phyloP scores from a whole-genome alignment of 129 eudicot genomes.

The Dittrichia graveolens region DNA sequence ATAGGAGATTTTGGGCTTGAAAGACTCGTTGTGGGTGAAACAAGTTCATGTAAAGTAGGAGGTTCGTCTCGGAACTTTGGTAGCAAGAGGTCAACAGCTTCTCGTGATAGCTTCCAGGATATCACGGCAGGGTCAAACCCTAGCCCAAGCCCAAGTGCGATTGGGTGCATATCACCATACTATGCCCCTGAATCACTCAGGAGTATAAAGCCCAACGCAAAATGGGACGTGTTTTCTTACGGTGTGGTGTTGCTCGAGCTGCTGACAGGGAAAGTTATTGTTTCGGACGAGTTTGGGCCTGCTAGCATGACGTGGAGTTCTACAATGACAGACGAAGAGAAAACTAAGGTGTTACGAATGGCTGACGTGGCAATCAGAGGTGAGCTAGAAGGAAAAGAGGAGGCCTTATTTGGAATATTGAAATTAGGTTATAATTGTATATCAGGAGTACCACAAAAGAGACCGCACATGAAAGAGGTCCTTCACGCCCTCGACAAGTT shows the following conservation, averaged over 20 bases:
- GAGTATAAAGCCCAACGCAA: constrained; percentile 71
- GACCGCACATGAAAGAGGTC: constrained; percentile 94
- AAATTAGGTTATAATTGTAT: constrained; percentile 75
- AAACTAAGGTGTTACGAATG: constrained; percentile 63
- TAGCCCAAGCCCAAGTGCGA: constrained; percentile 85
- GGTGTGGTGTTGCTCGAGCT: constrained; percentile 89
- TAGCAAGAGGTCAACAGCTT: constrained; percentile 85
- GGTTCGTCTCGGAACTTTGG: constrained; percentile 87
- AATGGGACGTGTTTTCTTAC: constrained; percentile 92
- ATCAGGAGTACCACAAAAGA: constrained; percentile 80
- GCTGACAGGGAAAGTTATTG: constrained; percentile 72
- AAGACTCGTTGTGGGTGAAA: constrained; percentile 66
- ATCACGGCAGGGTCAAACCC: constrained; percentile 55
- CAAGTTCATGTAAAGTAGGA: constrained; percentile 51
- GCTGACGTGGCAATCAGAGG: constrained; percentile 84
- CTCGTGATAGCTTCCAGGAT: constrained; percentile 88
- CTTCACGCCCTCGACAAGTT: constrained; percentile 83
- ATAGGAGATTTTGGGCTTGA: constrained; percentile 93
- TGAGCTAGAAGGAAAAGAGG: constrained; percentile 91
- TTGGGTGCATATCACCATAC: constrained; percentile 73
- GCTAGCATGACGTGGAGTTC: constrained; percentile 47
- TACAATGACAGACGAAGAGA: constrained; percentile 56
- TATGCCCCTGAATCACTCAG: constrained; percentile 89
- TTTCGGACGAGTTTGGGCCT: constrained; percentile 74
- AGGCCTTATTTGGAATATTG: constrained; percentile 57